A percentile compares a stretch with the other conserved stretches of the same genome.
Conservation (phyloP, 345 rosid species). For the Eucalyptus camaldulensis region DNA sequence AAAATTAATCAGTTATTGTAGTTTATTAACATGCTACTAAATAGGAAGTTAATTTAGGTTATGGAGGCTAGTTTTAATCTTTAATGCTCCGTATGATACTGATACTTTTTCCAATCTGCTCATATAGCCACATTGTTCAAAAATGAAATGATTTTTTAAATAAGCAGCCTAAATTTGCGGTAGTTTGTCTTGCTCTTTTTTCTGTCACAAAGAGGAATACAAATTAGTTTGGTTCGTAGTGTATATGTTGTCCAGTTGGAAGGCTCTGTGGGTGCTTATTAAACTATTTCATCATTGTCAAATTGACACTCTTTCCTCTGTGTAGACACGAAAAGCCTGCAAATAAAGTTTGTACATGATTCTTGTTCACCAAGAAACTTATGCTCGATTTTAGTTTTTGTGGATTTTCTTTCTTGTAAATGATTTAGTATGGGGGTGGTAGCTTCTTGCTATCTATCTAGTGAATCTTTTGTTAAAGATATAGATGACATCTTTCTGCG, state of each 20-base stretch:
- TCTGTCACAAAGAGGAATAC: neutral
- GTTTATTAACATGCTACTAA: neutral
- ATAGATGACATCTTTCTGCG: neutral
- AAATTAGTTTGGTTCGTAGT: neutral
- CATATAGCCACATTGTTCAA: neutral
- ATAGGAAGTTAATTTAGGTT: neutral
- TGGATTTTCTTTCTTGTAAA: neutral
- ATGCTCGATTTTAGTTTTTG: neutral
- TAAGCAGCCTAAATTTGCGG: neutral
- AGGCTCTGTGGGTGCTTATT: neutral
- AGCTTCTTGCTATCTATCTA: neutral
- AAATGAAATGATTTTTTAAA: neutral
- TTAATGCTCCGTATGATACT: neutral
- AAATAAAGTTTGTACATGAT: neutral
- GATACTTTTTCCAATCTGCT: neutral
- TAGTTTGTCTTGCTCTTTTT: neutral
- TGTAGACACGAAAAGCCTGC: neutral
- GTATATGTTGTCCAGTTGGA: neutral
- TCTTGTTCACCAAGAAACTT: neutral
- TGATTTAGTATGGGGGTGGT: neutral
- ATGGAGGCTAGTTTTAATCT: neutral
- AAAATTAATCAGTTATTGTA: neutral
- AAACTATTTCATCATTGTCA: neutral
- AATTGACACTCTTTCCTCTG: neutral
- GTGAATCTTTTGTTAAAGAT: neutral